Conservation (phyloP, 306 rosid genomes). For the Quercus glauca region DNA sequence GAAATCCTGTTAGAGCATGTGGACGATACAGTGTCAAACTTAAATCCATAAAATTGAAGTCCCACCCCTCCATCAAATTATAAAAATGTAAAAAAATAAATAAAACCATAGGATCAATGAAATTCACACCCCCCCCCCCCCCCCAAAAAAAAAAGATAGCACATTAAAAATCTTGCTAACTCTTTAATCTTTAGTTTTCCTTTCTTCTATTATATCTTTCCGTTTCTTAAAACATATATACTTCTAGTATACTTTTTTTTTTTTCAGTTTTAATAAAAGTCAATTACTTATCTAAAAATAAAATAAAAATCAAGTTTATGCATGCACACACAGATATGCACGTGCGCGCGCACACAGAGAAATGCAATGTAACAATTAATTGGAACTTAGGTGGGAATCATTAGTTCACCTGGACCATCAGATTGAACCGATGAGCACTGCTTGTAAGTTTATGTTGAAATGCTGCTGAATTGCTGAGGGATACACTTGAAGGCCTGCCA, state of each 20-base stretch:
- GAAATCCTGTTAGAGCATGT: conserved; percentile 70
- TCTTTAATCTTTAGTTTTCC: no score
- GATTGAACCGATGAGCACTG: conserved; percentile 97
- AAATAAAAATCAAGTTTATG: neutral
- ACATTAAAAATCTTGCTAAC: no score
- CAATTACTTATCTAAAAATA: no score
- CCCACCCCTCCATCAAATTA: neutral
- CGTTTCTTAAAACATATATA: no score
- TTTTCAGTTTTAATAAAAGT: no score
- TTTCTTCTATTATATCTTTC: no score
- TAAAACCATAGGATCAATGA: neutral
- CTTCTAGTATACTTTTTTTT: no score
- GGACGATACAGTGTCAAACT: conserved; percentile 16
- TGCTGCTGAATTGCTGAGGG: conserved; percentile 42
- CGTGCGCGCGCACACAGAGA: neutral
- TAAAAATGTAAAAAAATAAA: neutral
- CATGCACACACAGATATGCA: neutral
- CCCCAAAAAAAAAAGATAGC: no score
- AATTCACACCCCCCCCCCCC: neutral
- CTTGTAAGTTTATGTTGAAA: conserved; percentile 88
- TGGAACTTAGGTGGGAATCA: conserved; percentile 5
- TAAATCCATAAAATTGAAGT: conserved; percentile 19
- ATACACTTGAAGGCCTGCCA: conserved; percentile 53
- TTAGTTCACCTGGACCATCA: conserved; percentile 93
- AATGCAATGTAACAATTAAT: neutral